Conservation (phyloP, 768 basidiomycete genomes). For the Lactarius hatsudake region DNA sequence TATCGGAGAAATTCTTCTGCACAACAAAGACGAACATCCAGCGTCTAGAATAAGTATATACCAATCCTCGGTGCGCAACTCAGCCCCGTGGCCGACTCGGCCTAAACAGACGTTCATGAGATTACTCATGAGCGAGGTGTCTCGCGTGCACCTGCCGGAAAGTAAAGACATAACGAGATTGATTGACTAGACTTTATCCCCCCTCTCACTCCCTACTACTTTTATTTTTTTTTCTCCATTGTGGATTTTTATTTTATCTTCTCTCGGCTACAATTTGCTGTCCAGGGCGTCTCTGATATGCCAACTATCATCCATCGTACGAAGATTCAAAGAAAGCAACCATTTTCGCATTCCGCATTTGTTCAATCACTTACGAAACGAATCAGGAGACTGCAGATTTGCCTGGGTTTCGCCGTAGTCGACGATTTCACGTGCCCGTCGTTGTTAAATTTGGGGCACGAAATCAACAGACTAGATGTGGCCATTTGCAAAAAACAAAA, state of each 20-base stretch:
- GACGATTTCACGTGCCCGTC: neutral
- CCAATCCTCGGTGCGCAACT: neutral
- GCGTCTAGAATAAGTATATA: constrained; percentile 12
- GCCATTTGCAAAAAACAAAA: too few relatives aligned
- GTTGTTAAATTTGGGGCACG: neutral
- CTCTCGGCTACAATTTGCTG: neutral
- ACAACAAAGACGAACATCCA: constrained; percentile 8
- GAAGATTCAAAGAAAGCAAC: constrained; percentile 11
- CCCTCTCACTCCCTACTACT: neutral
- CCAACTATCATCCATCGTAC: neutral
- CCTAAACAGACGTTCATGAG: neutral
- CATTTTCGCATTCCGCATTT: constrained; percentile 1
- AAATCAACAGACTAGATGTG: neutral
- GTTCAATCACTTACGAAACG: constrained; percentile 13
- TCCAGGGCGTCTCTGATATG: neutral
- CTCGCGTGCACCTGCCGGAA: constrained; percentile 1
- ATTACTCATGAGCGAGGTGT: neutral
- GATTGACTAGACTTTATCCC: constrained; percentile 2
- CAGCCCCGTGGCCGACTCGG: neutral
- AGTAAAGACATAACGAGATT: neutral
- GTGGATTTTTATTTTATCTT: neutral
- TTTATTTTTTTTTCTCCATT: neutral
- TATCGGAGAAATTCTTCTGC: constrained; percentile 37
- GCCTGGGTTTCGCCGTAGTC: neutral
- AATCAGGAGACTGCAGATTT: neutral